Evolutionary conservation across 2,329 filamentous ascomycete genomes (phyloP).

Genomic region (Cercospora sp.): DNA sequence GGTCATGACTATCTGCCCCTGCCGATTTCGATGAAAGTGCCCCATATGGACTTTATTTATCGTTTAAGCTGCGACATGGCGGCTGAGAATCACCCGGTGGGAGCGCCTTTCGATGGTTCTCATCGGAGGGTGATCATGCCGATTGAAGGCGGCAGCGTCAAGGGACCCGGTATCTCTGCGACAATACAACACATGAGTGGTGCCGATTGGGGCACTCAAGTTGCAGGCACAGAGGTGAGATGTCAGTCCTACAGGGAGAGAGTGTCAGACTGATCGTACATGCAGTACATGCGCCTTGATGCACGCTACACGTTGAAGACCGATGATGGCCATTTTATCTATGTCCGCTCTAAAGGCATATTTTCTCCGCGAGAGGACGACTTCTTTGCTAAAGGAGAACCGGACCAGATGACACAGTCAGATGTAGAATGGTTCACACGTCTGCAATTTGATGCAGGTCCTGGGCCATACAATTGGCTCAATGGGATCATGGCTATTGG

Average conservation of each 20-base stretch:
- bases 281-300: slow-evolving; percentile 28
- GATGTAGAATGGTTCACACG: slow-evolving; percentile 31
- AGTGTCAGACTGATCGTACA: neutral
- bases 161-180: slow-evolving; percentile 26
- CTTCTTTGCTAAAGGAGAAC: slow-evolving; percentile 7
- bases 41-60: slow-evolving; percentile 29
- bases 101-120: slow-evolving; percentile 21
- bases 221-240: neutral
- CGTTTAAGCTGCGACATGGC: slow-evolving; percentile 30
- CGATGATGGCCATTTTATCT: slow-evolving; percentile 27
- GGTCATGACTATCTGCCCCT: slow-evolving; percentile 7
- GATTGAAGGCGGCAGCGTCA: slow-evolving; percentile 25
- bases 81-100: slow-evolving; percentile 23
- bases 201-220: slow-evolving; percentile 27
- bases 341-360: slow-evolving; percentile 28
- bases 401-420: slow-evolving; percentile 23
- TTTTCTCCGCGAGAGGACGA: slow-evolving; percentile 12
- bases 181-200: slow-evolving; percentile 27
- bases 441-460: slow-evolving; percentile 27
- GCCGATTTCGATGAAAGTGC: slow-evolving; percentile 20
- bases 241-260: neutral
- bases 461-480: slow-evolving; percentile 30
- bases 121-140: slow-evolving; percentile 27
- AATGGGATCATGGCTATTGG: slow-evolving; percentile 30
- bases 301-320: slow-evolving; percentile 31